phyloP scores from a whole-genome alignment of 2,329 filamentous ascomycete genomes.

The Rhynchosporium agropyri region DNA sequence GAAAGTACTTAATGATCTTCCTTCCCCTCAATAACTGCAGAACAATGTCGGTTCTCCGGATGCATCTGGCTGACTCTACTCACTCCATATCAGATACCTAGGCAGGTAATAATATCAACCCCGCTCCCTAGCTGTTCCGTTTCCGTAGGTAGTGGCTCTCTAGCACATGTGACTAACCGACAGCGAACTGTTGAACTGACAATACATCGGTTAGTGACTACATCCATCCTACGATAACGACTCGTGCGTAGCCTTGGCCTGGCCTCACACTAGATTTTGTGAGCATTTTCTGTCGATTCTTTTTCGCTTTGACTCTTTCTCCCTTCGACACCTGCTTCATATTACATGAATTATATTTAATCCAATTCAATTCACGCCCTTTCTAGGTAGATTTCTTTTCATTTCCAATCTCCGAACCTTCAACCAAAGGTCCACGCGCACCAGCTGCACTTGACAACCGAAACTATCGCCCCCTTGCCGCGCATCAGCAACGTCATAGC shows the following conservation, averaged over 20 bases:
- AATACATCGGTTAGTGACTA: no score
- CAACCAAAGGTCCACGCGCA: constrained; percentile 10
- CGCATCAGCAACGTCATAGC: constrained; percentile 28
- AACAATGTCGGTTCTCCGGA: constrained; percentile 4
- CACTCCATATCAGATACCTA: no score
- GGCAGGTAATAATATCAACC: no score
- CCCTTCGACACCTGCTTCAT: background rate
- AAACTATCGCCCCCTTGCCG: background rate
- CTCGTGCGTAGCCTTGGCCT: background rate
- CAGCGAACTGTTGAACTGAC: constrained; percentile 1
- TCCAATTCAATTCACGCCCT: no score
- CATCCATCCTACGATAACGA: constrained; percentile 5
- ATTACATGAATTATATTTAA: no score
- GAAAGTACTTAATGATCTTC: background rate
- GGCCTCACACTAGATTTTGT: background rate
- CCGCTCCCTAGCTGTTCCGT: constrained; percentile 11
- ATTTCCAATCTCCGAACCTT: background rate
- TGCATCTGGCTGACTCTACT: constrained; percentile 1
- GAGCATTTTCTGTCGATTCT: no score
- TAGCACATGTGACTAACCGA: background rate
- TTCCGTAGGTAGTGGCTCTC: background rate
- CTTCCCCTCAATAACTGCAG: no score
- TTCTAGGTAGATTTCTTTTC: no score
- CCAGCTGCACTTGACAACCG: constrained; percentile 2
- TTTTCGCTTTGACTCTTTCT: background rate